A percentile compares a stretch with the other conserved stretches of the same genome.
Evolutionary conservation across 768 basidiomycete species (phyloP).

Genomic region (Lactarius hengduanensis): DNA sequence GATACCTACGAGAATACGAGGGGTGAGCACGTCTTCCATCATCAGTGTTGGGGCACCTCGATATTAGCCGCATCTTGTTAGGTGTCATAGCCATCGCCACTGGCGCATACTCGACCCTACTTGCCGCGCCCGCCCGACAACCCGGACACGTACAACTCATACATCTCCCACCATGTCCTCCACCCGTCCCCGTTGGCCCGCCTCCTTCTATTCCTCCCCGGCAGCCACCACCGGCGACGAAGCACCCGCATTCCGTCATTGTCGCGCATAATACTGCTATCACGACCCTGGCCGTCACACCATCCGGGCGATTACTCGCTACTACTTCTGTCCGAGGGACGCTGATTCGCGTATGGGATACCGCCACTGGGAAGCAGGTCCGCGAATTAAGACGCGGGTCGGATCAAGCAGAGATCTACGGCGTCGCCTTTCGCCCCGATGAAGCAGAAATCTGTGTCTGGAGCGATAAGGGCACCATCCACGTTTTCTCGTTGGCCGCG

Average conservation of each 20-base stretch:
- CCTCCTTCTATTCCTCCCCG: constrained; percentile 51
- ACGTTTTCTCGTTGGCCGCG: constrained; percentile 72
- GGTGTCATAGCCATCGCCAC: constrained; percentile 83
- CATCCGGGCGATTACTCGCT: constrained; percentile 76
- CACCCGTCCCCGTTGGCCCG: constrained; percentile 55
- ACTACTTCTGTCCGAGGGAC: constrained; percentile 85
- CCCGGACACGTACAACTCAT: constrained; percentile 86
- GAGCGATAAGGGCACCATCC: constrained; percentile 95
- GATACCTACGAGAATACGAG: constrained; percentile 85
- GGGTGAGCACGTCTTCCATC: constrained; percentile 48
- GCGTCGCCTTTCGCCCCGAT: constrained; percentile 82
- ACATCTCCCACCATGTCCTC: constrained; percentile 76
- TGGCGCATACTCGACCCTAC: constrained; percentile 71
- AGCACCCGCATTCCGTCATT: constrained; percentile 75
- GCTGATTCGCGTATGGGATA: constrained; percentile 84
- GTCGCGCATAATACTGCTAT: constrained; percentile 80
- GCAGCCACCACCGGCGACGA: constrained; percentile 55
- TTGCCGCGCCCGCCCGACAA: constrained; percentile 83
- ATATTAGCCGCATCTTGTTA: constrained; percentile 34
- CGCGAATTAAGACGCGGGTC: constrained; percentile 82
- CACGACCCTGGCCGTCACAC: constrained; percentile 72
- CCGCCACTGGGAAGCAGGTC: constrained; percentile 65
- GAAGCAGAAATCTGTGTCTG: constrained; percentile 86
- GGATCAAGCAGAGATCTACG: constrained; percentile 90
- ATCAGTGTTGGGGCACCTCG: constrained; percentile 3